Evolutionary conservation across 352 stramenopile species (phyloP).

Genomic region (Phytophthora cryptogea): DNA sequence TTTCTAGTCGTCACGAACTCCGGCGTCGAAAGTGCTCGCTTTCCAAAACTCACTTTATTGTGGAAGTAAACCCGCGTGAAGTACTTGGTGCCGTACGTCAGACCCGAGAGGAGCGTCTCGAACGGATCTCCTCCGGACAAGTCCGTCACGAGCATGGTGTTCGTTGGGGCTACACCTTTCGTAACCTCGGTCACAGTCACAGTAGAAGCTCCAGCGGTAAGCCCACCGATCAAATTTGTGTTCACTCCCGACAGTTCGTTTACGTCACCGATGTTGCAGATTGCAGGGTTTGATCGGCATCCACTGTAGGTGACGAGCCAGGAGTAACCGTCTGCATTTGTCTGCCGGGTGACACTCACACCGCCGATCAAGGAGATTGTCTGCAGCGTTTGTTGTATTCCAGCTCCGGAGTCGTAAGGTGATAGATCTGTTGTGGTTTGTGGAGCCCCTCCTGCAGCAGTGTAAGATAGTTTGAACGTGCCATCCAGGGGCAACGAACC

Average conservation of each 20-base stretch:
- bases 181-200: conserved; percentile 58
- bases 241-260: conserved; percentile 50
- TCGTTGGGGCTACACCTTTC: conserved; percentile 53
- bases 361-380: conserved; percentile 54
- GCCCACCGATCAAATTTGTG: conserved; percentile 53
- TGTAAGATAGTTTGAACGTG: conserved; percentile 60
- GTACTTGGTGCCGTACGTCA: conserved; percentile 89
- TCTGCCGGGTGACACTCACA: conserved; percentile 65
- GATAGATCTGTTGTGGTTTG: conserved; percentile 55
- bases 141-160: conserved; percentile 69
- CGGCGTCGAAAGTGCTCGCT: conserved; percentile 66
- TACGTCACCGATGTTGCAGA: conserved; percentile 94
- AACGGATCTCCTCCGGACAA: conserved; percentile 79
- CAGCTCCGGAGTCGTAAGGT: conserved; percentile 50
- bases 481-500: conserved; percentile 69
- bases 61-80: conserved; percentile 92
- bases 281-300: conserved; percentile 62
- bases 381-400: conserved; percentile 54
- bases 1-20: conserved; percentile 87
- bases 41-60: conserved; percentile 88
- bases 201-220: conserved; percentile 35
- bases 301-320: conserved; percentile 92
- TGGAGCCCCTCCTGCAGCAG: conserved; percentile 26
- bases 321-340: conserved; percentile 73
- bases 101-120: conserved; percentile 54